Percentiles rank a stretch among this genome's conserved stretches.
phyloP scores from a whole-genome alignment of 805 yeast genomes.

The Dipodascus albidus region DNA sequence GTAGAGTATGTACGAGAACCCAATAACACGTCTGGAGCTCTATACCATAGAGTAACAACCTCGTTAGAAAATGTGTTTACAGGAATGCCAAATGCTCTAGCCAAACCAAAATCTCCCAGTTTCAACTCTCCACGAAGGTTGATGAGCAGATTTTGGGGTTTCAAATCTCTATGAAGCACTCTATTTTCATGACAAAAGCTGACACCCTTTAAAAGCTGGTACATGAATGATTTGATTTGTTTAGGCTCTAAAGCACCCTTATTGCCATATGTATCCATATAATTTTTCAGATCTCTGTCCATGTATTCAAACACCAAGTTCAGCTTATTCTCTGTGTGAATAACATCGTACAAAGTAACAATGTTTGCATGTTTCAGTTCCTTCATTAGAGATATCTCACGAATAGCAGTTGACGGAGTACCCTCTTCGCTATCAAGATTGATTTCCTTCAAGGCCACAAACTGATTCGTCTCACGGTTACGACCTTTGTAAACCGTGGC shows the following conservation, averaged over 20 bases:
- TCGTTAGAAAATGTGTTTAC: slow-evolving; percentile 95
- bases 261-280: slow-evolving; percentile 80
- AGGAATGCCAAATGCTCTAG: slow-evolving; percentile 96
- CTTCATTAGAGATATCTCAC: slow-evolving; percentile 92
- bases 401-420: slow-evolving; percentile 94
- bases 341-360: slow-evolving; percentile 86
- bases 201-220: slow-evolving; percentile 82
- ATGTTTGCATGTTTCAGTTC: slow-evolving; percentile 90
- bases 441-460: slow-evolving; percentile 92
- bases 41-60: slow-evolving; percentile 95
- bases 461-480: slow-evolving; percentile 72
- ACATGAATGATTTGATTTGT: slow-evolving; percentile 84
- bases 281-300: slow-evolving; percentile 88
- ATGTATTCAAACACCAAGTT: slow-evolving; percentile 87
- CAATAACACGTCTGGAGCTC: slow-evolving; percentile 92
- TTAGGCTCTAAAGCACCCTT: slow-evolving; percentile 63
- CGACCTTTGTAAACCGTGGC: slow-evolving; percentile 97
- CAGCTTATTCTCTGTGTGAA: slow-evolving; percentile 91
- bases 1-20: slow-evolving; percentile 95
- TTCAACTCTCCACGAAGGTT: slow-evolving; percentile 84
- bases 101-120: slow-evolving; percentile 93
- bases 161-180: slow-evolving; percentile 74
- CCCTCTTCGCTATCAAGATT: slow-evolving; percentile 95
- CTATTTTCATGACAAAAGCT: slow-evolving; percentile 77
- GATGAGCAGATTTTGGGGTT: slow-evolving; percentile 90